Percentiles rank a stretch among this genome's conserved stretches.
Conservation (phyloP, 1,284 basidiomycete genomes). For the Takashimella koratensis region DNA sequence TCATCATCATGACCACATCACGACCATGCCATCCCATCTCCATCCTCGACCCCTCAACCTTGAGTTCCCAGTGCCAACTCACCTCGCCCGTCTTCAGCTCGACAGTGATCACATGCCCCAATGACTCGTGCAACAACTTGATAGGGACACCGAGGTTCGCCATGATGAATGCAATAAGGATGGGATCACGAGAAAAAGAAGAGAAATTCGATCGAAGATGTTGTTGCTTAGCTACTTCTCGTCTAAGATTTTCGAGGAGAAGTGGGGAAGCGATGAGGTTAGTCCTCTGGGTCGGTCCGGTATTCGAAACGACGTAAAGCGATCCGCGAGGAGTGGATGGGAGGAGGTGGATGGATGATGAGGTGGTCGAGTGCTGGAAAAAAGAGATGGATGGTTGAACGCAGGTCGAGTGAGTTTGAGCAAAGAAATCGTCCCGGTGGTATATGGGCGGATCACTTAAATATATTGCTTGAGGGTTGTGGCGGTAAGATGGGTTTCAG, state of each 20-base stretch:
- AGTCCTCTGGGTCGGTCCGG: no score
- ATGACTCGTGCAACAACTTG: conserved; percentile 86
- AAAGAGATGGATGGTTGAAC: not conserved
- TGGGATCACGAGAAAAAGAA: not conserved
- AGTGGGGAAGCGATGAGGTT: no score
- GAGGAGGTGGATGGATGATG: not conserved
- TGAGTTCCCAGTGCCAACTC: conserved; percentile 11
- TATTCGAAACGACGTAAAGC: no score
- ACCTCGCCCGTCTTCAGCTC: conserved; percentile 87
- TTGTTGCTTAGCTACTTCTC: no score
- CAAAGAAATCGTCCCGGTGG: not conserved
- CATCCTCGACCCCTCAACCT: not conserved
- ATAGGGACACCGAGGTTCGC: conserved; percentile 77
- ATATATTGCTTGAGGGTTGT: no score
- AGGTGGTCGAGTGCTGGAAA: not conserved
- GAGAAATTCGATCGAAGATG: not conserved
- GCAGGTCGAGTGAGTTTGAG: not conserved
- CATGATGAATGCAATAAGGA: conserved; percentile 35
- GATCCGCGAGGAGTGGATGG: no score
- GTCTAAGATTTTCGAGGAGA: no score
- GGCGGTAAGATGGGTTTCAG: no score
- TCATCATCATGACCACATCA: no score
- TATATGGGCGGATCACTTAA: not conserved
- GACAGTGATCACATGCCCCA: conserved; percentile 95
- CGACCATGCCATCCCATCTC: no score